Evolutionary conservation across 164 flowering plant genomes (phyloP).

Genomic region (Pachysandra terminalis): DNA sequence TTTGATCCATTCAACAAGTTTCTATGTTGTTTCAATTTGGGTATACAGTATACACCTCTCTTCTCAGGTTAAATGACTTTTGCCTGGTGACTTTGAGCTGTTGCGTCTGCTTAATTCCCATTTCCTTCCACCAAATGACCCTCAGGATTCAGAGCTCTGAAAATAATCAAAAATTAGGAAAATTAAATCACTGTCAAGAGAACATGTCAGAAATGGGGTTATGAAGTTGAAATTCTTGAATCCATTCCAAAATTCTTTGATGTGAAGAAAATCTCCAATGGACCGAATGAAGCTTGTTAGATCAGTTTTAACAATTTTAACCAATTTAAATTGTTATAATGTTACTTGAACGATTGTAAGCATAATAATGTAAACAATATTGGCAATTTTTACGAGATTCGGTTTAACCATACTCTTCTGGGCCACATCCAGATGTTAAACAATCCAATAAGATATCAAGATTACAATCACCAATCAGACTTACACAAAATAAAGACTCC

Average conservation of each 20-base stretch:
- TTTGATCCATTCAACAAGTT: too few relatives aligned
- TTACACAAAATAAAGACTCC: too few relatives aligned
- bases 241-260: slow-evolving; percentile 63
- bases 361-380: too few relatives aligned
- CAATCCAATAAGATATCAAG: too few relatives aligned
- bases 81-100: slow-evolving; percentile 58
- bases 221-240: slow-evolving; percentile 45
- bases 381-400: too few relatives aligned
- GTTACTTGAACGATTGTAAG: too few relatives aligned
- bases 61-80: slow-evolving; percentile 82
- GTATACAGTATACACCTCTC: slow-evolving; percentile 87
- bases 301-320: too few relatives aligned
- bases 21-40: neutral
- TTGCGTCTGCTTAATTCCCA: slow-evolving; percentile 68
- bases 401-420: too few relatives aligned
- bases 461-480: too few relatives aligned
- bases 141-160: slow-evolving; percentile 74
- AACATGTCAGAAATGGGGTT: neutral
- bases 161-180: neutral
- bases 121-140: slow-evolving; percentile 48
- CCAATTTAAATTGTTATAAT: too few relatives aligned
- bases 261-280: slow-evolving; percentile 55
- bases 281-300: slow-evolving; percentile 57
- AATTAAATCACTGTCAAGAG: neutral
- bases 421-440: too few relatives aligned